Base-by-base conservation (phyloP, 805 yeast species). In the Hanseniaspora occidentalis region DNA sequence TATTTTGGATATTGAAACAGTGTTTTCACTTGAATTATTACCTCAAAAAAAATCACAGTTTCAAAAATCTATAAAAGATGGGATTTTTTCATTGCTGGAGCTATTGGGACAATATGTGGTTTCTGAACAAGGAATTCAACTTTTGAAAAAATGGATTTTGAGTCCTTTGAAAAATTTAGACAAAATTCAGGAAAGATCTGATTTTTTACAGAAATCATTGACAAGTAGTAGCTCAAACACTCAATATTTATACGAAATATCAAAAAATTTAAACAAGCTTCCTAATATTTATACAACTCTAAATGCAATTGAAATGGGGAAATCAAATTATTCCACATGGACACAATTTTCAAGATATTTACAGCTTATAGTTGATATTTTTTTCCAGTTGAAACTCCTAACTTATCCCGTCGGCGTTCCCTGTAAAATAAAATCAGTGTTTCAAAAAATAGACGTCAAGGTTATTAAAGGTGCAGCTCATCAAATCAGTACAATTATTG, bases 131-230 rank as follows among this genome's bases (percentile, higher is more conserved):
- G 66, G 70, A 0, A 47, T 44, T 22, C 46, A 50, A 19, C 45
- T 56, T 1, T 37, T 69, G n/a, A 49, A 44, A 10, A 44, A 54
- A 1, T 64, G 66, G 65, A 46, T 69, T 9, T 25, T 49, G 2
- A 49, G 60, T 13, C 73, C 73, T 0, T 43, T 62, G 3, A 45
- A 54, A 1, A 50, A 57, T n/a, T 39, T 46, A 1, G 44, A 46
- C 1, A 19, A 41, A 6, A 59, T 69, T 3, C 47, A 53, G 14
- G 45, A 47, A 25, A 53, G 73, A 19, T 51, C 54, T 2, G 44
- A 54, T 14, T 14, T 3, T 39, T 39, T 20, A 34, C 34, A 14
- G 41, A 39, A 26, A 14, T 8, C 2, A 16, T 14, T 29, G 20
- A 20, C 9, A 4, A 4, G 18, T 6, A 19, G 22, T 3, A 52